phyloP scores from a whole-genome alignment of 768 basidiomycete species.

The Tricholoma hemisulphureum region DNA sequence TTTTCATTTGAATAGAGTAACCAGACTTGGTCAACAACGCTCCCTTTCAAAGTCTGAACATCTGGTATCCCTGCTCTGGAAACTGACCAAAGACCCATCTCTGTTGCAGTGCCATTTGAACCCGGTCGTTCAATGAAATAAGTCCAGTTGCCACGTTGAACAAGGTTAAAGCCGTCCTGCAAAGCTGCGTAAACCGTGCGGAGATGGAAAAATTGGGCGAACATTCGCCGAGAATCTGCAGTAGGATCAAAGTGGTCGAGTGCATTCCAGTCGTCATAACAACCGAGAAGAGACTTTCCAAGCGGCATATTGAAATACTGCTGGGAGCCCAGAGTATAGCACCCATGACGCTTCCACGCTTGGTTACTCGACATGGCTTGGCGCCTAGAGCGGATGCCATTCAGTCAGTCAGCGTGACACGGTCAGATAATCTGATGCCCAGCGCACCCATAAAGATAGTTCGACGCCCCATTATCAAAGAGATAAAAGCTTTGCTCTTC shows the following conservation, averaged over 20 bases:
- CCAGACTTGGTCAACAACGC: slow-evolving; percentile 71
- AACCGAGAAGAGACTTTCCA: slow-evolving; percentile 75
- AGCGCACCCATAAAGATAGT: slow-evolving; percentile 85
- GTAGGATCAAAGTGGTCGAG: slow-evolving; percentile 96
- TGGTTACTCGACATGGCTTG: slow-evolving; percentile 84
- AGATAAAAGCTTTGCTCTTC: slow-evolving; percentile 92
- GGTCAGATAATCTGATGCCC: background rate
- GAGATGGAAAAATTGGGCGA: slow-evolving; percentile 70
- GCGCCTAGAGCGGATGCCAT: slow-evolving; percentile 50
- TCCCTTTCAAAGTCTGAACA: slow-evolving; percentile 63
- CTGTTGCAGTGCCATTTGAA: slow-evolving; percentile 76
- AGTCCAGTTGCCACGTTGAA: slow-evolving; percentile 85
- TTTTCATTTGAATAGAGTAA: slow-evolving; percentile 88
- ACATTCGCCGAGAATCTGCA: slow-evolving; percentile 67
- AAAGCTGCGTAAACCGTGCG: slow-evolving; percentile 68
- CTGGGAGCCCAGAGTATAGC: slow-evolving; percentile 83
- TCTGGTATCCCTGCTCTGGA: slow-evolving; percentile 60
- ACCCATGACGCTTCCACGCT: slow-evolving; percentile 93
- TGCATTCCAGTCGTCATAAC: slow-evolving; percentile 87
- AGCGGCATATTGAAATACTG: slow-evolving; percentile 96
- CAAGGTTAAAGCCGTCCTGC: slow-evolving; percentile 86
- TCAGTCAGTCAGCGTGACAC: background rate
- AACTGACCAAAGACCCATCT: slow-evolving; percentile 87
- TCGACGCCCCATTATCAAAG: slow-evolving; percentile 83
- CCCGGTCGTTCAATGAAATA: slow-evolving; percentile 75